Evolutionary conservation across 176 grass and related monocot species (phyloP).

Genomic region (Raddia distichophylla): DNA sequence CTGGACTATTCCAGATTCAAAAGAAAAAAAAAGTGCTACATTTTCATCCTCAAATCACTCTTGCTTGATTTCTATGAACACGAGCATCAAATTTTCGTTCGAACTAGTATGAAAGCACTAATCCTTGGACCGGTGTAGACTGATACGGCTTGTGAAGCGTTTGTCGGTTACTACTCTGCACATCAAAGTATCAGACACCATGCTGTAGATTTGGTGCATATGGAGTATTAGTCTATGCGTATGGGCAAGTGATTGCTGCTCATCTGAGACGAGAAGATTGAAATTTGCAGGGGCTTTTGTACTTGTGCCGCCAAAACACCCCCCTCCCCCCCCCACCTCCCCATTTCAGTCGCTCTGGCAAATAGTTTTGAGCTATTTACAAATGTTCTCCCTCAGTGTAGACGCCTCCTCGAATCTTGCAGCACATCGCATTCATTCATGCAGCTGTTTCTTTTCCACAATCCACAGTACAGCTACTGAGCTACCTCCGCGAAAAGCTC

Average conservation of each 20-base stretch:
- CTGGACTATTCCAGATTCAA: no score
- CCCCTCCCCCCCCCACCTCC: no score
- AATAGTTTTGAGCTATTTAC: conserved; percentile 39
- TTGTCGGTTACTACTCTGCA: neutral
- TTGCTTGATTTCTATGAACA: no score
- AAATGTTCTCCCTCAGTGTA: neutral
- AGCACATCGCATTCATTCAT: conserved; percentile 11
- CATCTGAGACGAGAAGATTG: neutral
- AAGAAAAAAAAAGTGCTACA: no score
- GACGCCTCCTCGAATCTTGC: neutral
- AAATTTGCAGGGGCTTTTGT: conserved; percentile 6
- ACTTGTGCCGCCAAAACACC: neutral
- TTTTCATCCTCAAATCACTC: no score
- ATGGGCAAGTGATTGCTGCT: conserved; percentile 1
- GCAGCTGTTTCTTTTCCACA: neutral
- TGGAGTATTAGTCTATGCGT: neutral
- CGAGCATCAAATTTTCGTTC: no score
- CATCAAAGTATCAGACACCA: neutral
- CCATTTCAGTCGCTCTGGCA: conserved; percentile 14
- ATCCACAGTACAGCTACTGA: neutral
- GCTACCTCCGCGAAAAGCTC: conserved; percentile 42
- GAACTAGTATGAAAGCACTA: no score
- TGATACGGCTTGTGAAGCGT: no score
- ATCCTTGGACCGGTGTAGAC: no score
- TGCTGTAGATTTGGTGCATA: neutral